Evolutionary conservation across 1,284 basidiomycete genomes (phyloP).

Genomic region (Macrocystidia cucumis): DNA sequence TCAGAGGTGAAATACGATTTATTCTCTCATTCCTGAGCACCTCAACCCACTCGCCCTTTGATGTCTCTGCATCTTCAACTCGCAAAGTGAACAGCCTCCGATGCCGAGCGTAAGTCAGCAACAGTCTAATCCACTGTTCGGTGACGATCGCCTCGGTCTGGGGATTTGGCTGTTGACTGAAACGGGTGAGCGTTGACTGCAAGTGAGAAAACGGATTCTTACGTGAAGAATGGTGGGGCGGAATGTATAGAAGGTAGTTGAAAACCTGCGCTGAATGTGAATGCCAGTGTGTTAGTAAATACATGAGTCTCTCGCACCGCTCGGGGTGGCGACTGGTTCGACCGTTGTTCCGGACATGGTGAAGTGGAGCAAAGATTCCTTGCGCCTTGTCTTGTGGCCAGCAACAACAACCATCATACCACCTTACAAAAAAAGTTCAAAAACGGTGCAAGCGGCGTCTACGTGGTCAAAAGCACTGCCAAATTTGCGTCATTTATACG

Average conservation of each 20-base stretch:
- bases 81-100: conserved; percentile 54
- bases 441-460: too few species aligned
- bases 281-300: conserved; percentile 2
- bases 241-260: conserved; percentile 74
- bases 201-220: conserved; percentile 17
- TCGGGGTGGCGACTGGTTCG: too few species aligned
- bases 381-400: too few species aligned
- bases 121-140: conserved; percentile 64
- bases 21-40: conserved; percentile 68
- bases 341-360: too few species aligned
- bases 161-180: conserved; percentile 66
- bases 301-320: too few species aligned
- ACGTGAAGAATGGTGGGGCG: conserved; percentile 80
- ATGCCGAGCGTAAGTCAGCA: conserved; percentile 64
- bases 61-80: conserved; percentile 60
- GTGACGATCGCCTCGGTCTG: conserved; percentile 49
- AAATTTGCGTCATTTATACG: too few species aligned
- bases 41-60: conserved; percentile 68
- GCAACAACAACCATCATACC: too few species aligned
- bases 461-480: too few species aligned
- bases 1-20: conserved; percentile 44
- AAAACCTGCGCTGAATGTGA: conserved; percentile 42
- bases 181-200: background rate
- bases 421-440: too few species aligned
- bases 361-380: too few species aligned